Conservation (phyloP, 2,329 filamentous ascomycete genomes). For the Exophiala viscosa region DNA sequence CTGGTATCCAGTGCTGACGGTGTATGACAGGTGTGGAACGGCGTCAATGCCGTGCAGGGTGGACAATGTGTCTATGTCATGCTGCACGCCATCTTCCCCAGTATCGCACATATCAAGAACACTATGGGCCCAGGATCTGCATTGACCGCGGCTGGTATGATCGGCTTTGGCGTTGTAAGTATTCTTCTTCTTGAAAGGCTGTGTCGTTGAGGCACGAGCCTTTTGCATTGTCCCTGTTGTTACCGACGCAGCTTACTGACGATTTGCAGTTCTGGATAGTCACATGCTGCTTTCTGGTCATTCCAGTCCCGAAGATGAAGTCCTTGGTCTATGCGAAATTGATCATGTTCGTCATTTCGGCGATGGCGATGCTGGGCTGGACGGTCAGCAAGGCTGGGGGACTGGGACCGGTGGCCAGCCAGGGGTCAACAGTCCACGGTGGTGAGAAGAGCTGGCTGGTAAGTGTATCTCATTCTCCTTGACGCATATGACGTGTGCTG, state of each 20-base stretch:
- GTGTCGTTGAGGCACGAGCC: too few relatives aligned
- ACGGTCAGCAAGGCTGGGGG: slow-evolving; percentile 35
- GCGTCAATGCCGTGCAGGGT: slow-evolving; percentile 40
- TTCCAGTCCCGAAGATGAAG: slow-evolving; percentile 40
- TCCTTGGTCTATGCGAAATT: slow-evolving; percentile 37
- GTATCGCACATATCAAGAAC: slow-evolving; percentile 40
- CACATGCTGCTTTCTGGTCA: slow-evolving; percentile 39
- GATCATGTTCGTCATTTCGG: slow-evolving; percentile 37
- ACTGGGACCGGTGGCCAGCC: slow-evolving; percentile 29
- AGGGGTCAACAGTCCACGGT: slow-evolving; percentile 33
- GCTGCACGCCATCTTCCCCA: slow-evolving; percentile 43
- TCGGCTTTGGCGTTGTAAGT: slow-evolving; percentile 41
- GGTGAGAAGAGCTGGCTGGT: slow-evolving; percentile 27
- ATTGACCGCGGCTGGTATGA: slow-evolving; percentile 41
- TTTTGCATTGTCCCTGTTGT: too few relatives aligned
- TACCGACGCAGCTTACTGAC: too few relatives aligned
- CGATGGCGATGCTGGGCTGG: slow-evolving; percentile 42
- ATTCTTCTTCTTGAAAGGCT: too few relatives aligned
- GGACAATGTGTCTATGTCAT: slow-evolving; percentile 41
- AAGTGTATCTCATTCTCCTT: neutral
- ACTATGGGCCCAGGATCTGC: slow-evolving; percentile 40
- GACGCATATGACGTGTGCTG: neutral
- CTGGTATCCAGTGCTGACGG: neutral
- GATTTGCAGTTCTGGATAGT: slow-evolving; percentile 45
- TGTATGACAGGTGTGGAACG: slow-evolving; percentile 36